Base-by-base conservation (phyloP, 306 rosid genomes). In the Sindora glabra region DNA sequence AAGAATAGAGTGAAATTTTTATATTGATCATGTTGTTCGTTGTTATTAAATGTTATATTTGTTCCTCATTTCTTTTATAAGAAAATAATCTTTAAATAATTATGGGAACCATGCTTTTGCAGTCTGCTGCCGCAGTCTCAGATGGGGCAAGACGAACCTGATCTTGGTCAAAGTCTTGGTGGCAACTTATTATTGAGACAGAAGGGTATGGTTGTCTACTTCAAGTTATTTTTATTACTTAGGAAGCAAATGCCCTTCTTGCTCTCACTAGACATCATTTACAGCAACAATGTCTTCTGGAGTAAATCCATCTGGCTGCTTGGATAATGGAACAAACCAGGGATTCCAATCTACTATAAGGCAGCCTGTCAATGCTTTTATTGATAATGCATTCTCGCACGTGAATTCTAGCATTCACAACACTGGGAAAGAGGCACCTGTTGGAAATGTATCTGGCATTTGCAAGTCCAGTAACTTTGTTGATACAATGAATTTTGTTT, bases 111-210 rank as follows among this genome's bases (percentile, higher is more conserved):
- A 56, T 81, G 52, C 45, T 73, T n/a, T 74, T 85, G 79, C 72
- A 88, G 96, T 60, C 67, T 71, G 65, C 54, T 73, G 83, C 80
- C 73, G 77, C 77, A 70, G 59, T 71, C 87, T 29, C 81, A 82
- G 46, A 75, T 59, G 73, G 87, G 76, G 45, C 80, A 69, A 64
- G 89, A 65, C 53, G 94, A 71, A 50, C 61, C 58, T 44, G 84
- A 65, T 70, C 42, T 75, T 62, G 72, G 69, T 66, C 86, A 50
- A 48, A 80, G 71, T 71, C 74, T 76, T 25, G 37, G 69, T 26
- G 82, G 74, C 71, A 82, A 54, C 65, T 69, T 74, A 42, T 73
- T 72, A 40, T 58, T 70, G 26, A 70, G 73, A 56, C 70, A 49
- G 45, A 75, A 39, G 36, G 87, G 94, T 88, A 80, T 54, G 68